Evolutionary conservation across 2,329 filamentous ascomycete genomes (phyloP), one percentile per base, ranked within the genome.

Genomic region (Colletotrichum cordylinicola): DNA sequence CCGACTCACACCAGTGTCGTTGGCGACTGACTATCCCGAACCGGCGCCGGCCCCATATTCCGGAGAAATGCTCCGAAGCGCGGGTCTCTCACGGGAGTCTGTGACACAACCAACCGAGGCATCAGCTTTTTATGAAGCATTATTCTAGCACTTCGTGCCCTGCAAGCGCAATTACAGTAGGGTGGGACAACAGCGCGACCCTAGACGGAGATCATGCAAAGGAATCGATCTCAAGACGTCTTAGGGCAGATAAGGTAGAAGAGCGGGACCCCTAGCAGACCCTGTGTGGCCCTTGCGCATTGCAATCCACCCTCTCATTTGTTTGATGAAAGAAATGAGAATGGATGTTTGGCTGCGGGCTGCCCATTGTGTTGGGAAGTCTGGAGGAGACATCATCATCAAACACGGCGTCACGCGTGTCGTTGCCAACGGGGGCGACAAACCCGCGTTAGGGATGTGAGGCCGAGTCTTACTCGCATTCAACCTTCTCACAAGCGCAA

Each of bases 181-280:
- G 3, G 58, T 70, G 71, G 71, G 55, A 68, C 56, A 56, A 24
- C 43, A 56, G 33, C 39, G 43, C 33, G 12, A 29, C 66, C 71
- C 71, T 10, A n/a, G 67, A 55, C 58, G 67, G 43, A 70, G 71
- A 74, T 70, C 71, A 74, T 74, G 67, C 71, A 65, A 21, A 31
- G 27, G 8, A 18, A 58, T 31, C 58, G 71, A 72, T 72, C 43
- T 72, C 62, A 31, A 72, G 27, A 67, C 31, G 66, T 24, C 58
- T 39, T 48, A 43, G 65, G n/a, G 71, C 24, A 74, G 55, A 67
- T 61, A 55, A 64, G 33, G 55, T 55, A 55, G 16, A 52, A 61
- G 29, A 35, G 58, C 55, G 67, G 58, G 29, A 18, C 43, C 69
- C 35, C 56, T 48, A 43, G 56, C 33, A 43, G 66, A 13, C 71